Conservation (phyloP, 73 alveolate species). For the Stentor coeruleus region DNA sequence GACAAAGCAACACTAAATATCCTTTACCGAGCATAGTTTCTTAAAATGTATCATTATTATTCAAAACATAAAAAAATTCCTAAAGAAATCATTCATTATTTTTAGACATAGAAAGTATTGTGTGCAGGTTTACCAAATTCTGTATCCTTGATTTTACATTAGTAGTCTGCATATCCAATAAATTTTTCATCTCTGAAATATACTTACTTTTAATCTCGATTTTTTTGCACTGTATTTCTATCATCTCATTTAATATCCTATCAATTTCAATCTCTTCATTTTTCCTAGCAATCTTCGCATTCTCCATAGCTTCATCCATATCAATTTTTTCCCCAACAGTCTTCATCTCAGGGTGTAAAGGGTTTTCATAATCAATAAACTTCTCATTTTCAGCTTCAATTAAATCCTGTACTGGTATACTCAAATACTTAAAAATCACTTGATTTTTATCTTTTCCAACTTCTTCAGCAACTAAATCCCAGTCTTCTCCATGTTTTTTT, state of each 20-base stretch:
- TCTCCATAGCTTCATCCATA: slow-evolving; percentile 46
- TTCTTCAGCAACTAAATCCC: slow-evolving; percentile 33
- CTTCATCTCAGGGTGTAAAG: slow-evolving; percentile 39
- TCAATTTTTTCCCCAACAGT: slow-evolving; percentile 29
- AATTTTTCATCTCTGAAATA: slow-evolving; percentile 51
- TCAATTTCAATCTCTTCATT: slow-evolving; percentile 41
- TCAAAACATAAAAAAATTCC: too few species aligned
- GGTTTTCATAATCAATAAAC: slow-evolving; percentile 30
- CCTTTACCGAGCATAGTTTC: too few species aligned
- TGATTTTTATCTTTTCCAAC: slow-evolving; percentile 30
- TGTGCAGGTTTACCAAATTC: slow-evolving; percentile 49
- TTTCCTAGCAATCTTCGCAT: slow-evolving; percentile 30
- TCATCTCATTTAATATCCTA: slow-evolving; percentile 35
- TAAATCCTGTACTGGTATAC: slow-evolving; percentile 28
- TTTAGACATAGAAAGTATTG: slow-evolving; percentile 53
- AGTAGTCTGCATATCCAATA: slow-evolving; percentile 46
- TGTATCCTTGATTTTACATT: slow-evolving; percentile 58
- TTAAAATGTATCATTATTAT: too few species aligned
- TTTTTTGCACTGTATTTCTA: slow-evolving; percentile 61
- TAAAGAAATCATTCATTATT: too few species aligned
- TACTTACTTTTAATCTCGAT: slow-evolving; percentile 56
- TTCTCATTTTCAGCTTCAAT: slow-evolving; percentile 36
- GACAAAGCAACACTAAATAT: too few species aligned
- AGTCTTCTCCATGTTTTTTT: slow-evolving; percentile 33
- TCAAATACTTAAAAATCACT: slow-evolving; percentile 28